These are phyloP conservation scores for Tricholoma flavovirens DNA, from an alignment of 768 basidiomycete species.

Conservation along the genomic window DNA sequence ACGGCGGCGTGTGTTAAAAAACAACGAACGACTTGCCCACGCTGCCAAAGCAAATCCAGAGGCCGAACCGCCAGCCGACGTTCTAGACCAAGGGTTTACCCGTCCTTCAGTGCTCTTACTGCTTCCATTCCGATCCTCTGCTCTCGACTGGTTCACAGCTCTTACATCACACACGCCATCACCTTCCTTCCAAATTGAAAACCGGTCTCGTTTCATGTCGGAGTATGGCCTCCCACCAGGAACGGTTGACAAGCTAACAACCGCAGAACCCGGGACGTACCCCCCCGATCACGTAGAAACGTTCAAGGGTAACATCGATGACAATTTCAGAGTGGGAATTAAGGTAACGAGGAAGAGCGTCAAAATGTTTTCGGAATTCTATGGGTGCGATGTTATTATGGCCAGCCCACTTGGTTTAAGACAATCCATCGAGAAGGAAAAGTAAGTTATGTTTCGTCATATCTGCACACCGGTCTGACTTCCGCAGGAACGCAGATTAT, in stretches of 20 bases:
- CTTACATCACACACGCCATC: slow-evolving; percentile 72
- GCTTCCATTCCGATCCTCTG: slow-evolving; percentile 89
- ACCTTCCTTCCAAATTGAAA: slow-evolving; percentile 79
- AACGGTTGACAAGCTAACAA: slow-evolving; percentile 72
- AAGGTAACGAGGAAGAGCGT: slow-evolving; percentile 91
- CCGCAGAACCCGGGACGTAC: slow-evolving; percentile 70
- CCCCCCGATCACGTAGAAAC: slow-evolving; percentile 87
- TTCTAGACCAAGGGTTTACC: slow-evolving; percentile 97
- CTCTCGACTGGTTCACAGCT: slow-evolving; percentile 75
- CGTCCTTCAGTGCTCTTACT: slow-evolving; percentile 91
- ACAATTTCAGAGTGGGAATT: slow-evolving; percentile 87
- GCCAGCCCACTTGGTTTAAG: slow-evolving; percentile 91
- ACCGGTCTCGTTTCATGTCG: slow-evolving; percentile 69
- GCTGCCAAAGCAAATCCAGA: slow-evolving; percentile 52
- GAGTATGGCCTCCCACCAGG: slow-evolving; percentile 84
- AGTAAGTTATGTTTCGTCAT: slow-evolving; percentile 43
- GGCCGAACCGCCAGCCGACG: slow-evolving; percentile 57
- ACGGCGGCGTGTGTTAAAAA: slow-evolving; percentile 83
- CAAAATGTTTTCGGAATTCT: slow-evolving; percentile 89
- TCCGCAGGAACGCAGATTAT: slow-evolving; percentile 74
- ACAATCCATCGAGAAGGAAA: slow-evolving; percentile 91
- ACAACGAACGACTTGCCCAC: slow-evolving; percentile 86
- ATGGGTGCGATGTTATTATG: slow-evolving; percentile 84
- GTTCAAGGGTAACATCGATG: slow-evolving; percentile 96
- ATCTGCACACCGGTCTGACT: not conserved